Evolutionary conservation across 306 rosid species (phyloP), one percentile per base, ranked within the genome.

Genomic region (Abrus precatorius): DNA sequence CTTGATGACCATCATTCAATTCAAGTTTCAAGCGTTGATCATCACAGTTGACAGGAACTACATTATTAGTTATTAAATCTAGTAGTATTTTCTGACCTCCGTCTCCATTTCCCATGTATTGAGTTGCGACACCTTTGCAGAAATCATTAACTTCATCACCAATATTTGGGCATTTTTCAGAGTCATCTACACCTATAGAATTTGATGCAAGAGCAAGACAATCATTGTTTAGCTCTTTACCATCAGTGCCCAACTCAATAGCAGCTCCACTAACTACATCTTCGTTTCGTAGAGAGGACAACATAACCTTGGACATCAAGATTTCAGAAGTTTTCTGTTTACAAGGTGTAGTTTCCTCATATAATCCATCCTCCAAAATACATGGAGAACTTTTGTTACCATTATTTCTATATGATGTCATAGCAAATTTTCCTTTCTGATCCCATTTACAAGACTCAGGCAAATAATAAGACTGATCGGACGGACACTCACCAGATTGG

Each of bases 361-460:
- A 72, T 30, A 77, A 72, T 30, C 10, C 68, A 76, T 76, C 72
- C 71, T 67, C 86, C 2, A 41, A 57, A 70, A 69, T 5, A 44
- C 44, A 41, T 12, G 71, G 49, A 41, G 60, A 29, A 57, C 52
- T 48, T 56, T 8, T 47, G 28, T 33, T 52, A 40, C 77, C 82
- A 50, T 69, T 69, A 59, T 14, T 50, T 49, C 32, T 41, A 32
- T 52, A 69, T 56, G 78, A 72, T 76, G 79, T 9, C 75, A 48
- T 20, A 62, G 75, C 80, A 69, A 60, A 77, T 85, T 88, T 85
- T 69, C 91, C 91, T 85, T 88, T 88, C 79, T 55, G 85, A 53
- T 85, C 91, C 91, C 89, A 88, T 77, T 80, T 85, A 77, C 88
- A 80, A 27, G 78, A 80, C 68, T 76, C 84, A 6, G 76, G 74